A percentile compares a stretch with the other conserved stretches of the same genome.
phyloP scores from a whole-genome alignment of 23 red algal genomes.

The Gracilariopsis chorda region DNA sequence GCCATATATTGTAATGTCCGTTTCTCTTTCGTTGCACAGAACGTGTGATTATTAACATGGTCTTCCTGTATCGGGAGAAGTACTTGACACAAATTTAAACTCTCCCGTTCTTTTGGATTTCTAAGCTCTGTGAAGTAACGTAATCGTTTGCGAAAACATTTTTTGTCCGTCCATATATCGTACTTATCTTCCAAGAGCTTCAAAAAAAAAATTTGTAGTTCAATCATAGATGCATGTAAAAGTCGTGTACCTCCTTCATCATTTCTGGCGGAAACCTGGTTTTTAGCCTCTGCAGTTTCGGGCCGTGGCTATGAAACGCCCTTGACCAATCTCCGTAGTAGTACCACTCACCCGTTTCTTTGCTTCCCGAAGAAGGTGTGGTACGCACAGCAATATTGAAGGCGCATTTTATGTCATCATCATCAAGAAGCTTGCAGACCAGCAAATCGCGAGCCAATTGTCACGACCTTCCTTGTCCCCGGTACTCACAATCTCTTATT shows the following conservation, averaged over 20 bases:
- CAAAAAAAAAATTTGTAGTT: background rate
- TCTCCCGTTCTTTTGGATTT: background rate
- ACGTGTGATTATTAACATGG: background rate
- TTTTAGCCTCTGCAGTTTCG: too few species aligned
- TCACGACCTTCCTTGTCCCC: too few species aligned
- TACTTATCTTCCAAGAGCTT: background rate
- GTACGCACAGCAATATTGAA: too few species aligned
- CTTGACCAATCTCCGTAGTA: too few species aligned
- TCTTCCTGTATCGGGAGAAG: background rate
- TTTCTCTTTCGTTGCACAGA: background rate
- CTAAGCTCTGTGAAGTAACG: background rate
- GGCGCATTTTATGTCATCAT: too few species aligned
- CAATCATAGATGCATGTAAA: background rate
- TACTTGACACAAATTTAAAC: background rate
- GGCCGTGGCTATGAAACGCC: too few species aligned
- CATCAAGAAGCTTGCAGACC: too few species aligned
- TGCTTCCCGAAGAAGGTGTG: too few species aligned
- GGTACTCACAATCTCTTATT: too few species aligned
- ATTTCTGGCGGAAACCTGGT: too few species aligned
- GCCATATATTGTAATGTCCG: background rate
- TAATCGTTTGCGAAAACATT: background rate
- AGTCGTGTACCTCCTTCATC: constrained; percentile 17
- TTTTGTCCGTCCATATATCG: background rate
- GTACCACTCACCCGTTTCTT: too few species aligned
- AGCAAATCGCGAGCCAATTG: too few species aligned